These are phyloP conservation scores for Corymbia citriodora DNA, from an alignment of 441 rosid genomes.

Conservation along the genomic window DNA sequence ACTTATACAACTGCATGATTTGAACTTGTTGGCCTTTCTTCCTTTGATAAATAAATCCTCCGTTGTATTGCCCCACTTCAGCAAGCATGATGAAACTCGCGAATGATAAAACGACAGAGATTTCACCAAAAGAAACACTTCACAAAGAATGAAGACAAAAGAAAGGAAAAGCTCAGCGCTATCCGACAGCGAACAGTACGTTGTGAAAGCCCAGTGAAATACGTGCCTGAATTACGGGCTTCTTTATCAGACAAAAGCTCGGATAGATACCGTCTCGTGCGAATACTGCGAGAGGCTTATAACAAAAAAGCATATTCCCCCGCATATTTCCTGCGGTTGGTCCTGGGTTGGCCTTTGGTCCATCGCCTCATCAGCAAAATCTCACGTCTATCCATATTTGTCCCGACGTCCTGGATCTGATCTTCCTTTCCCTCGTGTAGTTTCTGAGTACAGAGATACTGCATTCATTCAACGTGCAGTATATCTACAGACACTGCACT, in stretches of 20 bases:
- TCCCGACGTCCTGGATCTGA: not conserved
- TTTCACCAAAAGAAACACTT: not conserved
- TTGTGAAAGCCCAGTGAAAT: no score
- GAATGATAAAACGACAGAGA: no score
- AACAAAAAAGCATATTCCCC: not conserved
- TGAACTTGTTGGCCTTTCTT: not conserved
- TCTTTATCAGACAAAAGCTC: not conserved
- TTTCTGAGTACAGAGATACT: not conserved
- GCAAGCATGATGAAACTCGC: no score
- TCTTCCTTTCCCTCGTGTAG: not conserved
- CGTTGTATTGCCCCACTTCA: no score
- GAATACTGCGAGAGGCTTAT: not conserved
- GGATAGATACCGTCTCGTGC: not conserved
- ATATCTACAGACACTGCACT: not conserved
- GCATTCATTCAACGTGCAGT: not conserved
- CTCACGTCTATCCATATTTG: not conserved
- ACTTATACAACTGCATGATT: not conserved
- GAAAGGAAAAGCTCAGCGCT: no score
- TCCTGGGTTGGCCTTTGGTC: not conserved
- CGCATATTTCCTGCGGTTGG: not conserved
- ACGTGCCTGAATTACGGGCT: not conserved
- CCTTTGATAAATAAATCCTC: not conserved
- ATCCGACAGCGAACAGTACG: no score
- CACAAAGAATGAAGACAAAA: no score
- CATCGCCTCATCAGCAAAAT: not conserved